Evolutionary conservation across 2,329 filamentous ascomycete species (phyloP), one percentile per base, ranked within the genome.

Genomic region (Alternaria longipes): DNA sequence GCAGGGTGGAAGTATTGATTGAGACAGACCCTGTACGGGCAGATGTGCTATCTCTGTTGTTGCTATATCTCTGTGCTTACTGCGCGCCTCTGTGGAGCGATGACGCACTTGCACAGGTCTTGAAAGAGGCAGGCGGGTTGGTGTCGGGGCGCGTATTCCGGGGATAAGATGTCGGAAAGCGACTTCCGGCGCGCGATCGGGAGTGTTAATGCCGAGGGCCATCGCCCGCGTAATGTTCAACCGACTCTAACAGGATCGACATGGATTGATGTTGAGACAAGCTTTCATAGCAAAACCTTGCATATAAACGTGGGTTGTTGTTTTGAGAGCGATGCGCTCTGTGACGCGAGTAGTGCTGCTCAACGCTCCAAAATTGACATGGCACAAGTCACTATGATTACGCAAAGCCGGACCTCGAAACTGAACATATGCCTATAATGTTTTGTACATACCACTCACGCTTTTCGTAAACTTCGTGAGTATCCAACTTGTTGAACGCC

Each of bases 151-250:
- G 24, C 52, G 38, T 22, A 9, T 32, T 38, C 45, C 52, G 57
- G 57, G 46, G 30, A 60, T 60, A 51, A 60, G 36, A n/a, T 36
- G 14, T 49, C 46, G 46, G 46, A 49, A 34, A 22, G 28, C 46
- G 24, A 32, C 32, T 49, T 16, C 34, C 32, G 30, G 30, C 46
- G 46, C 46, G 32, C 20, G 1, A 50, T 50, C 46, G 32, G 46
- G 46, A 22, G 20, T 50, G 20, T n/a, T 50, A 50, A 47, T 54
- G 32, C 56, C 49, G 56, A 58, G 26, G 16, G 24, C 11, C 16
- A 46, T 20, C 32, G 20, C 36, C 51, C 51, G 24, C 32, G 12
- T 32, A 34, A 36, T 18, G 18, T 30, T 46, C 14, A n/a, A 40
- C 24, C 8, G n/a, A 24, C 46, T 49, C 30, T 49, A 36, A 16